Base-by-base conservation (phyloP, 257 asterid species). In the Orobanche coerulescens region DNA sequence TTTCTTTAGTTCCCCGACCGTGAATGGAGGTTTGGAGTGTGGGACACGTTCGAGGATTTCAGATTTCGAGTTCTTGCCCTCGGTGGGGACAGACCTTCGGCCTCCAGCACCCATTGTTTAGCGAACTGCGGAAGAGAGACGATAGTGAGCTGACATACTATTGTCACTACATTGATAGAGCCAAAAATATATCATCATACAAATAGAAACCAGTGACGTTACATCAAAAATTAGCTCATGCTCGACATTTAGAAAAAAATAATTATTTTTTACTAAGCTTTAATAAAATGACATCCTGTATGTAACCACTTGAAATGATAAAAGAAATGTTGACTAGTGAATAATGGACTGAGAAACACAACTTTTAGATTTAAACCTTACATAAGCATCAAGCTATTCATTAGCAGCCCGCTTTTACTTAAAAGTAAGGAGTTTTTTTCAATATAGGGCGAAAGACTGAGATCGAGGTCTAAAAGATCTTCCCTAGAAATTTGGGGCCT, bases 61-160 rank as follows among this genome's bases (percentile, higher is more conserved):
- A 8, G 85, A 10, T 57, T 77, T 73, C 2, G 70, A 22, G 62
- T 61, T 75, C 73, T 79, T 76, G 5, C 81, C 84, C 76, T 71
- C 78, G 0, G 73, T 69, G 42, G 87, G 88, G 46, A 72, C 79
- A 2, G 84, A 78, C 85, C 80, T 85, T 37, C 94, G 71, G 68
- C 96, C 72, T 63, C 72, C 61, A 4, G 90, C 94, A 71, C 96
- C 96, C 94, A 87, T 84, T 76, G 78, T 71, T 75, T 71, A 72
- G 68, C 70, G 53, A 77, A 75, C 94, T 82, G 79, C 75, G 60
- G 26, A 43, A 25, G 25, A 44, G 3, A 26, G 47, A 72, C 9
- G 16, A 23, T 14, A n/a, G 54, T 52, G 30, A n/a, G 60, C 13
- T 6, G 10, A n/a, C n/a, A n/a, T n/a, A n/a, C n/a, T n/a, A n/a